Percentiles rank a stretch among this genome's conserved stretches.
Evolutionary conservation across 345 rosid species (phyloP).

Genomic region (Salix caprea): DNA sequence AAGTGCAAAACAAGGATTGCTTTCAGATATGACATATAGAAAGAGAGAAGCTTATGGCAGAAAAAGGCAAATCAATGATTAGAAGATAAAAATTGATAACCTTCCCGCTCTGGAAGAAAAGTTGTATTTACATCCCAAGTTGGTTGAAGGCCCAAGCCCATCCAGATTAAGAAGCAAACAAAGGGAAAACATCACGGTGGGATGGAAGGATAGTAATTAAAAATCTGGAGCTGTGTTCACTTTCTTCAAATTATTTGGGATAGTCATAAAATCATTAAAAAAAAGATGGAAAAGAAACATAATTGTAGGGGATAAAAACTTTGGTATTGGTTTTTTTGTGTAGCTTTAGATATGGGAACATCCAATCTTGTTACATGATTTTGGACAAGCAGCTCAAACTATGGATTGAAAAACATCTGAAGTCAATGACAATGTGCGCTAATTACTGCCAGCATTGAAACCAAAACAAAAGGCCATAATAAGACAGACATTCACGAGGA

Average conservation of each 20-base stretch:
- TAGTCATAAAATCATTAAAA: background rate
- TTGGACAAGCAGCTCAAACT: background rate
- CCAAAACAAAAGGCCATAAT: background rate
- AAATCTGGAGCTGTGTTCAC: background rate
- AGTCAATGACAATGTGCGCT: background rate
- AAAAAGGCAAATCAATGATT: constrained; percentile 6
- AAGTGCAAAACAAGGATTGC: background rate
- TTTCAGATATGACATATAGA: background rate
- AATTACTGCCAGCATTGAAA: background rate
- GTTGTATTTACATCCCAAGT: background rate
- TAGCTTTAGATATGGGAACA: background rate
- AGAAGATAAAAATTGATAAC: background rate
- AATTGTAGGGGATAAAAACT: no score
- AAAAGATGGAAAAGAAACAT: background rate
- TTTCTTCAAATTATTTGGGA: background rate
- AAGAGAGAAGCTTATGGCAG: background rate
- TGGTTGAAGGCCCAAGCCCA: background rate
- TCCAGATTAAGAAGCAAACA: background rate
- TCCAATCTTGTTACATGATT: background rate
- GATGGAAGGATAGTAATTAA: background rate
- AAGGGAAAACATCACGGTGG: no score
- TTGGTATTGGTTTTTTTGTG: background rate
- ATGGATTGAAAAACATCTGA: background rate
- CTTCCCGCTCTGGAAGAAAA: background rate
- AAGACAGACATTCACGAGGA: background rate